phyloP scores from a whole-genome alignment of 805 yeast genomes.

The Cyberlindnera galapagoensis region DNA sequence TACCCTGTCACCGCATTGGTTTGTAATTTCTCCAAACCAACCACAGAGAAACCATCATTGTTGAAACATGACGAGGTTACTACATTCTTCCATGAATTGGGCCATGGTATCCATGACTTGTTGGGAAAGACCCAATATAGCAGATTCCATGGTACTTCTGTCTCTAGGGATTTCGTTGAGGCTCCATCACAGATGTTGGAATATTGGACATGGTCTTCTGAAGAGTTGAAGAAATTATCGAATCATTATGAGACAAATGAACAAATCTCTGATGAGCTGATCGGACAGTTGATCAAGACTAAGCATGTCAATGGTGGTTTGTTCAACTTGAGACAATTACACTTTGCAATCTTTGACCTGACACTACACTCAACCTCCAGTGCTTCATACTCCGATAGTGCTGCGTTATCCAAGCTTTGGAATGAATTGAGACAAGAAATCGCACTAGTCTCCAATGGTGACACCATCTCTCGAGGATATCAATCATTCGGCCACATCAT shows the following conservation, averaged over 20 bases:
- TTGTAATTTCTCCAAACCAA: constrained; percentile 78
- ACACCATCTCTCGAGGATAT: constrained; percentile 54
- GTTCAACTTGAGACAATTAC: constrained; percentile 66
- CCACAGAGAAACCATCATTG: constrained; percentile 61
- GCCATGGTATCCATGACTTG: constrained; percentile 81
- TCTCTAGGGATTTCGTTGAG: constrained; percentile 84
- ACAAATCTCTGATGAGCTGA: constrained; percentile 48
- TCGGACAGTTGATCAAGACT: constrained; percentile 51
- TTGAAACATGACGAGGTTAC: constrained; percentile 73
- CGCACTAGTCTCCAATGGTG: constrained; percentile 51
- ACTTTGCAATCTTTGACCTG: constrained; percentile 75
- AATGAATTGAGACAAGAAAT: constrained; percentile 59
- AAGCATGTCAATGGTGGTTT: constrained; percentile 76
- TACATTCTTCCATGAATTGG: constrained; percentile 85
- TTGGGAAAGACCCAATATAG: constrained; percentile 60
- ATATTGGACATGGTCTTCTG: constrained; percentile 78
- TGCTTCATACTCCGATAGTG: constrained; percentile 25
- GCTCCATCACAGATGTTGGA: constrained; percentile 89
- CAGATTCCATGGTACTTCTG: constrained; percentile 66
- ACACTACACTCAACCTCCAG: constrained; percentile 43
- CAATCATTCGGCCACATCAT: constrained; percentile 74
- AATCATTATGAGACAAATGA: constrained; percentile 57
- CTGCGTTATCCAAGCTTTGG: constrained; percentile 56
- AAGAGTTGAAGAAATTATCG: constrained; percentile 52
- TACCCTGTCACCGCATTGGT: constrained; percentile 75